Conservation (phyloP, 805 yeast genomes). For the Candida oleophila region DNA sequence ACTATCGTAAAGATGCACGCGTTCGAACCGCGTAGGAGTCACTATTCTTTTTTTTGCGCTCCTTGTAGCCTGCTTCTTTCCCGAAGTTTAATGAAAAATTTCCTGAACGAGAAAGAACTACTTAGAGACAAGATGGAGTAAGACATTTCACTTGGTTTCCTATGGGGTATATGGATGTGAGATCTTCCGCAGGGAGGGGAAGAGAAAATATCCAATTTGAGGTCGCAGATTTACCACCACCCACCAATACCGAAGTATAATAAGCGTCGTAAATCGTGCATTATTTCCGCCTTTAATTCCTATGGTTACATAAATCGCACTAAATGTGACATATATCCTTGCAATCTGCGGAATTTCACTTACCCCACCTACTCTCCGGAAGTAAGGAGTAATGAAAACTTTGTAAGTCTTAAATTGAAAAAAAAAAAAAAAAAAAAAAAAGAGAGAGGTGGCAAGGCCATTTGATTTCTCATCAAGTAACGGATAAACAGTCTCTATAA, state of each 20-base stretch:
- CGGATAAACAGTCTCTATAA: too few relatives aligned
- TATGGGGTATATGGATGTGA: too few relatives aligned
- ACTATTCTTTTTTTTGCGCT: constrained; percentile 15
- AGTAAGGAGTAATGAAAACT: neutral
- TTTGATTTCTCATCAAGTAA: too few relatives aligned
- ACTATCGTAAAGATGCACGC: constrained; percentile 35
- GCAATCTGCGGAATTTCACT: neutral
- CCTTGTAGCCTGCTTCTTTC: neutral
- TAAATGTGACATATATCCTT: neutral
- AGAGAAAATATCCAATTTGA: too few relatives aligned
- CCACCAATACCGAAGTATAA: neutral
- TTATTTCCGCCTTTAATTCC: neutral
- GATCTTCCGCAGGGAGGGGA: too few relatives aligned
- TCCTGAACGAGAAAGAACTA: too few relatives aligned
- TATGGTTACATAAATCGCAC: neutral
- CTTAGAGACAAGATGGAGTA: too few relatives aligned
- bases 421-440: too few relatives aligned
- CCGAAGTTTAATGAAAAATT: neutral
- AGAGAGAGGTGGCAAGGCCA: neutral
- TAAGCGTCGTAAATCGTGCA: neutral
- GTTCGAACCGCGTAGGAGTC: constrained; percentile 37
- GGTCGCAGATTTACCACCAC: too few relatives aligned
- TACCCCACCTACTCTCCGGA: neutral
- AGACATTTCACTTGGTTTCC: too few relatives aligned
- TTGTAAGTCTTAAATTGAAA: neutral